These are phyloP conservation scores for Tricholomella constricta DNA, from an alignment of 768 basidiomycete genomes.

Conservation along the genomic window DNA sequence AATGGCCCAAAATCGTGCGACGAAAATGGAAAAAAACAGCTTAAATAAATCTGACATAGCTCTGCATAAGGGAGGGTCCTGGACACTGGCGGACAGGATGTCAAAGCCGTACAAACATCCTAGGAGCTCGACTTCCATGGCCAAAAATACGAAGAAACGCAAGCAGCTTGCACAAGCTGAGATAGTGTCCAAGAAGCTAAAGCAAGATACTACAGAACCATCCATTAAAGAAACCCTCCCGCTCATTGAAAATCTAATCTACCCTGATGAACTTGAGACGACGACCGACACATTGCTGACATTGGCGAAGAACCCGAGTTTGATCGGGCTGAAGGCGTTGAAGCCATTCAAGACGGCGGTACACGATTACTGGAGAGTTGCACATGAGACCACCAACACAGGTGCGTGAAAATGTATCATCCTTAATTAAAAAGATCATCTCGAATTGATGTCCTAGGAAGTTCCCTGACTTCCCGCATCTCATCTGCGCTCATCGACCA, in stretches of 20 bases:
- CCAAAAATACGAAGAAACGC: constrained; percentile 21
- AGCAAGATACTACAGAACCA: constrained; percentile 1
- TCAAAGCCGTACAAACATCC: no score
- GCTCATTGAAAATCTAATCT: constrained; percentile 34
- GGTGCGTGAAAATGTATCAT: constrained; percentile 21
- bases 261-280: constrained; percentile 38
- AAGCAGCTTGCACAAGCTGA: constrained; percentile 17
- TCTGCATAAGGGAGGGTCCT: no score
- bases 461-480: constrained; percentile 38
- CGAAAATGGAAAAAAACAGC: no score
- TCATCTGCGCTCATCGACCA: constrained; percentile 46
- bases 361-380: constrained; percentile 40
- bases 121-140: constrained; percentile 6
- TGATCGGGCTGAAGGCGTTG: constrained; percentile 33
- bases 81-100: no score
- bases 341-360: constrained; percentile 40
- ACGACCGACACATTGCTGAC: constrained; percentile 36
- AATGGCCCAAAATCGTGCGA: no score
- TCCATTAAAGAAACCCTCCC: neutral
- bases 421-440: neutral
- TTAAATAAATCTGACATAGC: no score
- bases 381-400: constrained; percentile 32
- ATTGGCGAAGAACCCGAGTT: constrained; percentile 31
- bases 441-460: constrained; percentile 21
- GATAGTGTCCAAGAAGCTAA: constrained; percentile 17